A percentile compares a stretch with the other conserved stretches of the same genome.
These are phyloP conservation scores for Penicillium sp. DNA, from an alignment of 2,329 filamentous ascomycete genomes.

Conservation along the genomic window DNA sequence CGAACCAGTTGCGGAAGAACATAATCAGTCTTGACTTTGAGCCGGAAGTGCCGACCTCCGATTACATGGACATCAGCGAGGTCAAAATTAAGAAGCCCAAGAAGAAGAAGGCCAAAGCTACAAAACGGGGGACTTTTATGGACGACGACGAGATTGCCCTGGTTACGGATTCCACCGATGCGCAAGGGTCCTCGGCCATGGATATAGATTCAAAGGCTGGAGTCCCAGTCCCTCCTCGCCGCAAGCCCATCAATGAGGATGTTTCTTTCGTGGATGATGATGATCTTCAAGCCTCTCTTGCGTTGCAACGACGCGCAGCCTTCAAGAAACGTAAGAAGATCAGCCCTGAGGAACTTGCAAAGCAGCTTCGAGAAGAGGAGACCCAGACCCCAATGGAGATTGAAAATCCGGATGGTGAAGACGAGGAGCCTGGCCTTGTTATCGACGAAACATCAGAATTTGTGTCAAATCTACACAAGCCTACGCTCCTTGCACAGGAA, in stretches of 20 bases:
- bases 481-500: constrained; percentile 56
- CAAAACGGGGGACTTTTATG: constrained; percentile 62
- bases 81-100: constrained; percentile 94
- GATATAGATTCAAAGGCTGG: constrained; percentile 66
- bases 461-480: constrained; percentile 76
- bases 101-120: constrained; percentile 75
- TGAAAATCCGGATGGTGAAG: constrained; percentile 49
- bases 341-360: constrained; percentile 81
- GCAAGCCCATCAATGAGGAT: constrained; percentile 65
- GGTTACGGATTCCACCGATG: constrained; percentile 31
- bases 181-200: constrained; percentile 58
- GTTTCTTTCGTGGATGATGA: constrained; percentile 83
- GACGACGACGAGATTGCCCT: constrained; percentile 60
- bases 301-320: constrained; percentile 75
- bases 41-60: constrained; percentile 67
- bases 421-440: constrained; percentile 67
- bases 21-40: constrained; percentile 74
- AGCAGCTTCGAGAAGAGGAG: constrained; percentile 67
- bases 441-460: constrained; percentile 97
- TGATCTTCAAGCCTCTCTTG: constrained; percentile 81
- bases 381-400: constrained; percentile 56
- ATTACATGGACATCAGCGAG: constrained; percentile 82
- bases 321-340: constrained; percentile 89
- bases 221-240: constrained; percentile 41
- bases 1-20: constrained; percentile 63